Evolutionary conservation across 1,284 basidiomycete genomes (phyloP).

Genomic region (Malassezia caprae): DNA sequence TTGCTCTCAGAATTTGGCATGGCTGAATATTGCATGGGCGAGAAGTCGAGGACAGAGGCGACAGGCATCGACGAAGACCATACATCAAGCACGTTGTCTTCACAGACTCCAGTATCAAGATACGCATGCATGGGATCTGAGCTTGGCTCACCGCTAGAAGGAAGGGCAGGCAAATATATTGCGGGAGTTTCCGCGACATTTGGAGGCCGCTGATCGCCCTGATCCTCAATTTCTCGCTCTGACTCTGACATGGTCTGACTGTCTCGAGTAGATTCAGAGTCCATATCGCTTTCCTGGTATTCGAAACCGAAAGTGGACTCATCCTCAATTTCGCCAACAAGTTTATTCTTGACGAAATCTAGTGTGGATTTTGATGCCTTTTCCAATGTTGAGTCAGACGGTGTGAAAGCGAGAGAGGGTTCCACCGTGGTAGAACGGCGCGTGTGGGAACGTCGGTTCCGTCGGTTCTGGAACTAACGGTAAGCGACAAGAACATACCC

Average conservation of each 20-base stretch:
- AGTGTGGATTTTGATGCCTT: neutral
- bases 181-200: neutral
- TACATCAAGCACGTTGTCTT: neutral
- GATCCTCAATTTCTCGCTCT: neutral
- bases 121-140: neutral
- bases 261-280: neutral
- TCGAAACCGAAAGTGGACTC: neutral
- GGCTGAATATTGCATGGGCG: neutral
- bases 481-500: slow-evolving; percentile 31
- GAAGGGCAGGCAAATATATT: neutral
- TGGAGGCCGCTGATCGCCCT: neutral
- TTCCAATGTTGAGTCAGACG: neutral
- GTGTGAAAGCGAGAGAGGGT: neutral
- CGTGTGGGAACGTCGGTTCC: slow-evolving; percentile 4
- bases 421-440: neutral
- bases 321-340: neutral
- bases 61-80: neutral
- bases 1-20: neutral
- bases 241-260: neutral
- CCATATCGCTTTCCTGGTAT: neutral
- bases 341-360: neutral
- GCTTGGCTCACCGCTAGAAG: neutral
- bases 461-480: slow-evolving; percentile 13
- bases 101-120: neutral
- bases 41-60: neutral